Base-by-base conservation (phyloP, 1,284 basidiomycete genomes). In the Boletellus sp. region DNA sequence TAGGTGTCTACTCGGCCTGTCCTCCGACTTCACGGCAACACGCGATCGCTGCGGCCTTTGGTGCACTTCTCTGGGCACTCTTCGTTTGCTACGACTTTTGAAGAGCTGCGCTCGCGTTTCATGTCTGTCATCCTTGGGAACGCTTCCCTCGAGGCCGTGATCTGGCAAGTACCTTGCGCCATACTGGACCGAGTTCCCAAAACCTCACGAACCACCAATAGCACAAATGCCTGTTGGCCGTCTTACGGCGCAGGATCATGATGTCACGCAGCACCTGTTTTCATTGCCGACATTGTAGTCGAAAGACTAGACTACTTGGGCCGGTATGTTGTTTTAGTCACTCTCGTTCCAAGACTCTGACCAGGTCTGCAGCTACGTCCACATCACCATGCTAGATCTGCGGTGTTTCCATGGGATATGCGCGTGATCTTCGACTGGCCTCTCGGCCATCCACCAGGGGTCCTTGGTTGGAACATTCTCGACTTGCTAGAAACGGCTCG, bases 21-120 rank as follows among this genome's bases (percentile, higher is more conserved):
- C 26, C 26, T 28, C 26, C 26, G 26, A 28, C 26, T 28, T 28
- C 24, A 26, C 24, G 26, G 1, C 26, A 28, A 28, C 10, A 28
- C 26, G 10, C 10, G 26, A 11, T 28, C 26, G 26, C 26, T 49
- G 72, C 73, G 10, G 88, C 82, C 4, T 90, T 93, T 58, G 82
- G 78, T 26, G 81, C 82, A 7, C 94, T 95, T 69, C 74, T 94
- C 15, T 91, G 92, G 0, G 71, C 80, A 0, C 74, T 94, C 19
- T 94, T 93, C 61, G 82, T 91, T 49, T 80, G 80, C 21, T 92
- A 93, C 55, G 85, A 75, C 8, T 85, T 94, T 59, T 94, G 91
- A 89, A 77, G 88, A 39, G 67, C 86, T 21, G 85, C 85, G 12
- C 0, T 81, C 86, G 67, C 80, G 91, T 11, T 91, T 86, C 68